These are phyloP conservation scores for Lomentospora prolificans DNA, from an alignment of 2,329 filamentous ascomycete genomes.

Conservation along the genomic window DNA sequence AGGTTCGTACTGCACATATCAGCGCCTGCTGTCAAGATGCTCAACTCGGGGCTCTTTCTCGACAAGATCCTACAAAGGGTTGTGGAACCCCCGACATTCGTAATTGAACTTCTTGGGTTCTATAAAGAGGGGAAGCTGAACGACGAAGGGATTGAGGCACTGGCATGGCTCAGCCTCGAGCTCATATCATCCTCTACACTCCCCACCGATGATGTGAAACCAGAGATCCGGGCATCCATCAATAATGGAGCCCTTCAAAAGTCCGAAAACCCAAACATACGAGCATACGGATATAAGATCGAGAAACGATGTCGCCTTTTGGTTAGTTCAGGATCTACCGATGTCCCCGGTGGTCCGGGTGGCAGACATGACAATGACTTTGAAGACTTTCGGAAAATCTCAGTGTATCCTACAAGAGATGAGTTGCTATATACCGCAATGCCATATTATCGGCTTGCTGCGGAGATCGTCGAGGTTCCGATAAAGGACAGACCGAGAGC, in stretches of 20 bases:
- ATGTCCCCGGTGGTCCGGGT: conserved; percentile 29
- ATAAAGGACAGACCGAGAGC: conserved; percentile 27
- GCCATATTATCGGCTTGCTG: conserved; percentile 43
- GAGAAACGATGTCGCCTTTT: not conserved
- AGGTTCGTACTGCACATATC: not conserved
- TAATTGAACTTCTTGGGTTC: not conserved
- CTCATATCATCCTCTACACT: not conserved
- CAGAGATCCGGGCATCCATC: not conserved
- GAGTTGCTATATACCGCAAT: conserved; percentile 46
- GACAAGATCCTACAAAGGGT: not conserved
- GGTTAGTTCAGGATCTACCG: not conserved
- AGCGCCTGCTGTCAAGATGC: not conserved
- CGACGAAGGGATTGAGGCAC: not conserved
- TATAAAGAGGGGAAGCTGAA: not conserved
- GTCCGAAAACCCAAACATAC: not conserved
- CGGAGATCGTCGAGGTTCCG: conserved; percentile 26
- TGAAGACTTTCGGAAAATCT: conserved; percentile 47
- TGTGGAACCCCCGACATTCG: not conserved
- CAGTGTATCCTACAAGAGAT: conserved; percentile 55
- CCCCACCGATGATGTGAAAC: not conserved
- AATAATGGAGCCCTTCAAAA: not conserved
- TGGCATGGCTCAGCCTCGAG: not conserved
- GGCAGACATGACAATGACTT: conserved; percentile 68
- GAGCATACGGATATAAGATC: conserved; percentile 1
- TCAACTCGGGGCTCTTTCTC: not conserved